Evolutionary conservation across 1,139 yeast species (phyloP).

Genomic region (Lizanozyma gosingica): DNA sequence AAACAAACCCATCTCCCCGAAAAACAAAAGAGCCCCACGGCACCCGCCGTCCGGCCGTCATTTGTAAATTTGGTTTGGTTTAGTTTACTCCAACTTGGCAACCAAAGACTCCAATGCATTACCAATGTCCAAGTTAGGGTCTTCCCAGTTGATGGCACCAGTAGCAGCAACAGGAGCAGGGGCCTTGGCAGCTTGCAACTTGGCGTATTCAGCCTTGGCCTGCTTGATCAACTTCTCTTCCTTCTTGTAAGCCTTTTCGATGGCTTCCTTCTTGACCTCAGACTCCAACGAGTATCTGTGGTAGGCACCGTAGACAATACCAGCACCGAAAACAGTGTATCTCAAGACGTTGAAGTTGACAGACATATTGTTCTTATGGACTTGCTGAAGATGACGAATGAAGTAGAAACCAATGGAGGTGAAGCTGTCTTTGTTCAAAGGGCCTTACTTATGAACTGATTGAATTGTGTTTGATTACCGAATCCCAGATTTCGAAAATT

Average conservation of each 20-base stretch:
- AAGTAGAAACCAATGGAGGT: too few species aligned
- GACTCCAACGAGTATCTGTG: conserved; percentile 68
- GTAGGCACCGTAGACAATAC: conserved; percentile 81
- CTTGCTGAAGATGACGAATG: too few species aligned
- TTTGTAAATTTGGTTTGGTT: too few species aligned
- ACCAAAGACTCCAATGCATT: conserved; percentile 36
- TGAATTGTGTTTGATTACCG: too few species aligned
- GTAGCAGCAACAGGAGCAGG: conserved; percentile 29
- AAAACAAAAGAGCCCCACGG: too few species aligned
- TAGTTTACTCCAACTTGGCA: conserved; percentile 26
- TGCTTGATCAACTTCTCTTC: conserved; percentile 73
- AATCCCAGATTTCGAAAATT: too few species aligned
- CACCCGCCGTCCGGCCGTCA: too few species aligned
- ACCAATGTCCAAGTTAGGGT: conserved; percentile 82
- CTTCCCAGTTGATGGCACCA: conserved; percentile 67
- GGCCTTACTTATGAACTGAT: too few species aligned
- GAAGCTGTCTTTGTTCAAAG: too few species aligned
- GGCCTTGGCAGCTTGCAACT: conserved; percentile 34
- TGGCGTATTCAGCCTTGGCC: conserved; percentile 85
- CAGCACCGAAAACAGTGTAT: conserved; percentile 88
- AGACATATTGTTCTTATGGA: too few species aligned
- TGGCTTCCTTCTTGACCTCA: conserved; percentile 49
- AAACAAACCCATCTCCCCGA: too few species aligned
- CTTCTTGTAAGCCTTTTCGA: conserved; percentile 49
- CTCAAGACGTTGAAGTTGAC: conserved; percentile 68